Evolutionary conservation across 805 yeast genomes (phyloP).

Genomic region (Candida khao-thaluensis): DNA sequence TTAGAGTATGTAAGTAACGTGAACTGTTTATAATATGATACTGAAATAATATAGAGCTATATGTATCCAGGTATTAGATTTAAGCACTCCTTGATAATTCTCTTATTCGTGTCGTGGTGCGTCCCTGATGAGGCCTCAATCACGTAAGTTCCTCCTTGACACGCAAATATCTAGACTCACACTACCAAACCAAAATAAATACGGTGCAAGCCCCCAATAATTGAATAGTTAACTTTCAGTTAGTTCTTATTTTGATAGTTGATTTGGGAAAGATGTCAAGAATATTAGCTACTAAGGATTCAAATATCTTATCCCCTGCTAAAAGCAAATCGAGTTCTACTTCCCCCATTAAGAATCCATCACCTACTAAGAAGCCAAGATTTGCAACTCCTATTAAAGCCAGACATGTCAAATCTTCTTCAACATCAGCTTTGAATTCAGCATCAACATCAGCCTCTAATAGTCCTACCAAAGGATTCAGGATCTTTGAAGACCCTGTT

Average conservation of each 20-base stretch:
- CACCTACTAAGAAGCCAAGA: constrained; percentile 13
- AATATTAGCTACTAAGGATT: constrained; percentile 12
- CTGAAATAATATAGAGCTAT: no score
- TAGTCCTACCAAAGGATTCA: constrained; percentile 4
- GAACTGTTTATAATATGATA: no score
- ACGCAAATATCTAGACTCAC: constrained; percentile 7
- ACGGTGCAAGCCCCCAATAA: constrained; percentile 1
- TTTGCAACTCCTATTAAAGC: constrained; percentile 3
- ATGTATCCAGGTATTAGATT: no score
- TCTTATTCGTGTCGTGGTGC: constrained; percentile 4
- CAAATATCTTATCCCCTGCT: constrained; percentile 12
- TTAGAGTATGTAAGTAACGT: no score
- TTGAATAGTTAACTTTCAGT: background rate
- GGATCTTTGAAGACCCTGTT: constrained; percentile 10
- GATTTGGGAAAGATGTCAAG: constrained; percentile 9
- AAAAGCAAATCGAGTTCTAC: constrained; percentile 12
- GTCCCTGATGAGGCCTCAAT: background rate
- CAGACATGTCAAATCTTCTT: constrained; percentile 6
- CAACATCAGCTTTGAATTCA: constrained; percentile 2
- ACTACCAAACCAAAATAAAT: constrained; percentile 6
- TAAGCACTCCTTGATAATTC: no score
- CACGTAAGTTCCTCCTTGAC: constrained; percentile 4
- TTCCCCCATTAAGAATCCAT: constrained; percentile 16
- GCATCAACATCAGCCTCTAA: constrained; percentile 6
- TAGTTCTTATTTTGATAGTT: background rate